Percentiles rank a stretch among this genome's conserved stretches.
Conservation (phyloP, 441 rosid genomes). For the Viola pubescens region DNA sequence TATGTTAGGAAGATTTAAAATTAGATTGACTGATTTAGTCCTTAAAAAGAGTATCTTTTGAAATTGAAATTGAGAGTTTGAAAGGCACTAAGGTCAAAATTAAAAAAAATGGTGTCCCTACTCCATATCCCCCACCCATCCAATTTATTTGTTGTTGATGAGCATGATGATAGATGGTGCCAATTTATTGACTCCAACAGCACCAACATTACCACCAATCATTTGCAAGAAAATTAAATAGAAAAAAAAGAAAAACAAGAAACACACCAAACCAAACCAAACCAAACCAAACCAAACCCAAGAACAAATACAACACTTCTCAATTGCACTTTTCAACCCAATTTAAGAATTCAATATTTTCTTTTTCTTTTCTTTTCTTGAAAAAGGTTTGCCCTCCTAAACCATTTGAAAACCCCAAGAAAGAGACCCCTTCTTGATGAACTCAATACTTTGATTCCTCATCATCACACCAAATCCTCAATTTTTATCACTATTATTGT, state of each 20-base stretch:
- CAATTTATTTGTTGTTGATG: conserved; percentile 28
- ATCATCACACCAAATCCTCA: conserved; percentile 52
- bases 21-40: not conserved
- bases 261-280: not conserved
- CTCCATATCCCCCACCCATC: conserved; percentile 17
- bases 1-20: too few species aligned
- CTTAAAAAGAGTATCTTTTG: not conserved
- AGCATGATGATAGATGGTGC: conserved; percentile 18
- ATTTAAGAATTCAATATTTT: not conserved
- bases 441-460: conserved; percentile 57
- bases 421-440: conserved; percentile 51
- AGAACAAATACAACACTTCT: not conserved
- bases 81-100: conserved; percentile 5
- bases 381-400: conserved; percentile 49
- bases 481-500: conserved; percentile 8
- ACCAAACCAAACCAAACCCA: conserved; percentile 7
- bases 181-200: conserved; percentile 35
- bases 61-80: not conserved
- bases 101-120: conserved; percentile 16
- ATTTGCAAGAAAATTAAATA: conserved; percentile 28
- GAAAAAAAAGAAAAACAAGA: not conserved
- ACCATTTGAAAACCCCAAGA: conserved; percentile 91
- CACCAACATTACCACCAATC: conserved; percentile 44
- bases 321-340: conserved; percentile 20
- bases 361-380: not conserved